Evolutionary conservation across 2,329 filamentous ascomycete species (phyloP), one percentile per base, ranked within the genome.

Genomic region (Penicillium janthinellum): DNA sequence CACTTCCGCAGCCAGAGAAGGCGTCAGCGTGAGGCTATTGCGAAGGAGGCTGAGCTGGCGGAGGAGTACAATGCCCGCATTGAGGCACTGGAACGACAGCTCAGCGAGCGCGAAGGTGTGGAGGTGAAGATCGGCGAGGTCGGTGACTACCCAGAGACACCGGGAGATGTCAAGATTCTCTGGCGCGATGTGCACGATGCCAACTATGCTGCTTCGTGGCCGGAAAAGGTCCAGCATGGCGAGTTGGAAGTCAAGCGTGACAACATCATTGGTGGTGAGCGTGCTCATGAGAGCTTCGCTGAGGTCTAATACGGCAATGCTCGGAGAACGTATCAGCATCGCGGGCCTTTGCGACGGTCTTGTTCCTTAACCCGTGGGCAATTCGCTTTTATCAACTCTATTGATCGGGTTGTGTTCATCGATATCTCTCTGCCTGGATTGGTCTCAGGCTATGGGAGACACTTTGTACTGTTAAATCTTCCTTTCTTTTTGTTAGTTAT

Each of bases 131-230:
- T 77, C 44, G 66, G 69, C 48, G 68, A 71, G 25, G 48, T 62
- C n/a, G 63, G 67, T 15, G 64, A 70, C 25, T 67, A 71, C 42
- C 67, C 70, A 2, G 51, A 74, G 54, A 56, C 64, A n/a, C 62
- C 68, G 12, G 63, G 72, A 11, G 60, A 73, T n/a, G 75, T 82
- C 34, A 78, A 78, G 66, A 73, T 82, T 39, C 73, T 78, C 56
- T 82, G 80, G 80, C 74, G 72, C 15, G 78, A 82, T 67, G 45
- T 80, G 35, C 72, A 79, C 52, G 77, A 81, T 67, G 78, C 78
- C 31, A 71, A 73, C 39, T 74, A 69, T 60, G 79, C 80, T 7
- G 65, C 73, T 57, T 57, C 66, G 5, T 82, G 80, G 80, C 78
- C 79, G 11, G 67, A 70, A n/a, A 71, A 65, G 31, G 78, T 81